Evolutionary conservation across 2,329 filamentous ascomycete genomes (phyloP).

Genomic region (Didymella sp.): DNA sequence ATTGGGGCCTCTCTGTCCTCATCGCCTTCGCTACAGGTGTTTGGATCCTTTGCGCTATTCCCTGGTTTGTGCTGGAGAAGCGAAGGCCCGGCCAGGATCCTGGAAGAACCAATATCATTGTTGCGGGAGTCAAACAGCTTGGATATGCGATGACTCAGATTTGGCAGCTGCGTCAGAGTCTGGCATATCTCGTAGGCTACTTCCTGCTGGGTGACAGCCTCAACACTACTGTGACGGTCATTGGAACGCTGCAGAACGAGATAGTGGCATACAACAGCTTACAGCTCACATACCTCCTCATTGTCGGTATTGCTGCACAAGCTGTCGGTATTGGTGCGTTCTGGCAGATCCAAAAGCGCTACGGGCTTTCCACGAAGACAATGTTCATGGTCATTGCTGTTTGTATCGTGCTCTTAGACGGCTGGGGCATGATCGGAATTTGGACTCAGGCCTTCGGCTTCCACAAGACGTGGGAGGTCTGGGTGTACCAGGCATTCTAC

Average conservation of each 20-base stretch:
- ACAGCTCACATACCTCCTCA: constrained; percentile 69
- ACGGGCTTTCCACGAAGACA: constrained; percentile 66
- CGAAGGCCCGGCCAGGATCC: constrained; percentile 65
- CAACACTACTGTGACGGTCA: constrained; percentile 74
- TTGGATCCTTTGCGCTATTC: constrained; percentile 69
- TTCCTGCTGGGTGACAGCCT: constrained; percentile 74
- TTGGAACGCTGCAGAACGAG: constrained; percentile 69
- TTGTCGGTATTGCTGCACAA: constrained; percentile 70
- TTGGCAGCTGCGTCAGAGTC: constrained; percentile 69
- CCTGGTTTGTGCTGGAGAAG: constrained; percentile 73
- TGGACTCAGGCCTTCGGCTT: constrained; percentile 63
- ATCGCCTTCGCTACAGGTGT: constrained; percentile 70
- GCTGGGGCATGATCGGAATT: constrained; percentile 66
- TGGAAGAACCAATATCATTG: constrained; percentile 60
- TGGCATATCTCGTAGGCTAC: constrained; percentile 68
- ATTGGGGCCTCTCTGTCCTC: constrained; percentile 69
- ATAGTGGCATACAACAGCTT: constrained; percentile 71
- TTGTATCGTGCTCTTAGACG: constrained; percentile 66
- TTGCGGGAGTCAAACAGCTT: constrained; percentile 65
- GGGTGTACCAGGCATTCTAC: constrained; percentile 62
- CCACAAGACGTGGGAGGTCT: constrained; percentile 62
- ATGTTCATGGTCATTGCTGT: constrained; percentile 73
- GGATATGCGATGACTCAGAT: constrained; percentile 65
- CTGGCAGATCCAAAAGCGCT: constrained; percentile 68
- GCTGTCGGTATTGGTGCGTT: constrained; percentile 68